Percentiles rank a stretch among this genome's conserved stretches.
Evolutionary conservation across 2,329 filamentous ascomycete species (phyloP).

Genomic region (Zasmidium angulare): DNA sequence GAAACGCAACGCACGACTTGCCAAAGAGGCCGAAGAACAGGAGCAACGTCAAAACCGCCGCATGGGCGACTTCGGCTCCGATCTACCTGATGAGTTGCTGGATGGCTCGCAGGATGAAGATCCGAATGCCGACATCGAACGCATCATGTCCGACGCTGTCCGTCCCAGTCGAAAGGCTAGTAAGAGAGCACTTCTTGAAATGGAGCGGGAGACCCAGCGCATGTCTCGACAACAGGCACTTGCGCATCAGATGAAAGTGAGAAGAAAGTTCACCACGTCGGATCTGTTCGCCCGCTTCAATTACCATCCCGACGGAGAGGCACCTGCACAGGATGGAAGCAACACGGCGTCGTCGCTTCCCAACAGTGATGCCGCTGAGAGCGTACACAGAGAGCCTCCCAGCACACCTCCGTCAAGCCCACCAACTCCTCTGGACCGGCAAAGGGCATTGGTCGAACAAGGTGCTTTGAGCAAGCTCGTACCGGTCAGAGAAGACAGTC

Average conservation of each 20-base stretch:
- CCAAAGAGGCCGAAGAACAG: slow-evolving; percentile 22
- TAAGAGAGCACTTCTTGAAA: slow-evolving; percentile 92
- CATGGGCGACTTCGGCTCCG: slow-evolving; percentile 18
- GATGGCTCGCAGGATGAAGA: slow-evolving; percentile 21
- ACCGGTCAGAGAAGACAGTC: slow-evolving; percentile 31
- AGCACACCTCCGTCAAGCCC: slow-evolving; percentile 49
- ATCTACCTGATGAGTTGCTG: slow-evolving; percentile 28
- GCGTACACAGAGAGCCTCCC: slow-evolving; percentile 22
- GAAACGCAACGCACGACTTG: slow-evolving; percentile 32
- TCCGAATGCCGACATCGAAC: slow-evolving; percentile 26
- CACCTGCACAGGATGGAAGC: slow-evolving; percentile 13
- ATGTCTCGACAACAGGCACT: slow-evolving; percentile 88
- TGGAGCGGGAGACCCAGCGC: slow-evolving; percentile 91
- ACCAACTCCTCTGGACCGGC: slow-evolving; percentile 39
- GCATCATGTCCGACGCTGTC: slow-evolving; percentile 41
- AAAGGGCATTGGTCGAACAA: slow-evolving; percentile 32
- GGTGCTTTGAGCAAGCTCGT: slow-evolving; percentile 34
- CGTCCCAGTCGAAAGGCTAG: slow-evolving; percentile 80
- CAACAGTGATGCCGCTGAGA: slow-evolving; percentile 30
- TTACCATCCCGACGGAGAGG: slow-evolving; percentile 37
- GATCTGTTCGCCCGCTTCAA: slow-evolving; percentile 84
- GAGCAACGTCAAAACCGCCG: not conserved
- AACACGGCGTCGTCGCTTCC: slow-evolving; percentile 29
- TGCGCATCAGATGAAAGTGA: slow-evolving; percentile 79
- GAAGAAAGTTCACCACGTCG: slow-evolving; percentile 83